These are phyloP conservation scores for Suillus fuscotomentosus DNA, from an alignment of 768 basidiomycete species.

Conservation along the genomic window DNA sequence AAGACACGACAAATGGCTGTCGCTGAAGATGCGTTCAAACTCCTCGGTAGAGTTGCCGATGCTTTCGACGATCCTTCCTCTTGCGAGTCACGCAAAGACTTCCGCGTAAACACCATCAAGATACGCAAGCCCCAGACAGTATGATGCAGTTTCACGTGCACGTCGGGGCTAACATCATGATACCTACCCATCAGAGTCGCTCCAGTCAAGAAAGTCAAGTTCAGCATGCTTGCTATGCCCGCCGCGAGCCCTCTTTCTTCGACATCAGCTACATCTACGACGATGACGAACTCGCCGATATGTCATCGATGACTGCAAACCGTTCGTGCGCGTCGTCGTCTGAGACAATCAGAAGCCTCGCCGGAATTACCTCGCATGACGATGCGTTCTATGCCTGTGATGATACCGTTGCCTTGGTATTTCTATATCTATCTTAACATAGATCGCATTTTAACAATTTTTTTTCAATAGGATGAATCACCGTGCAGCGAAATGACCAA, in stretches of 20 bases:
- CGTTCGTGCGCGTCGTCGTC: slow-evolving; percentile 15
- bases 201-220: slow-evolving; percentile 17
- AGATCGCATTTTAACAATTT: slow-evolving; percentile 1
- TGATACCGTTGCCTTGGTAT: slow-evolving; percentile 14
- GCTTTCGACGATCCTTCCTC: slow-evolving; percentile 26
- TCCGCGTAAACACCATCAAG: slow-evolving; percentile 22
- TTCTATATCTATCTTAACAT: not conserved
- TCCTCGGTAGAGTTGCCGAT: slow-evolving; percentile 29
- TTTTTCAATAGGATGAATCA: slow-evolving; percentile 12
- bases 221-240: slow-evolving; percentile 3
- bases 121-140: slow-evolving; percentile 21
- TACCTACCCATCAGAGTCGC: slow-evolving; percentile 10
- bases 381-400: slow-evolving; percentile 8
- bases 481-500: slow-evolving; percentile 16
- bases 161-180: not conserved
- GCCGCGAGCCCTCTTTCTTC: slow-evolving; percentile 10
- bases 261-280: slow-evolving; percentile 17
- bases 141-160: slow-evolving; percentile 11
- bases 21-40: slow-evolving; percentile 17
- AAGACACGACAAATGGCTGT: not conserved
- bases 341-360: not conserved
- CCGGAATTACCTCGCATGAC: not conserved
- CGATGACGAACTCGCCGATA: slow-evolving; percentile 16
- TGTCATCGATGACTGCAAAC: not conserved
- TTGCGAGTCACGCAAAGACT: slow-evolving; percentile 18